These are phyloP conservation scores for Sclerotiophoma versabilis DNA, from an alignment of 2,329 filamentous ascomycete genomes.

Conservation along the genomic window DNA sequence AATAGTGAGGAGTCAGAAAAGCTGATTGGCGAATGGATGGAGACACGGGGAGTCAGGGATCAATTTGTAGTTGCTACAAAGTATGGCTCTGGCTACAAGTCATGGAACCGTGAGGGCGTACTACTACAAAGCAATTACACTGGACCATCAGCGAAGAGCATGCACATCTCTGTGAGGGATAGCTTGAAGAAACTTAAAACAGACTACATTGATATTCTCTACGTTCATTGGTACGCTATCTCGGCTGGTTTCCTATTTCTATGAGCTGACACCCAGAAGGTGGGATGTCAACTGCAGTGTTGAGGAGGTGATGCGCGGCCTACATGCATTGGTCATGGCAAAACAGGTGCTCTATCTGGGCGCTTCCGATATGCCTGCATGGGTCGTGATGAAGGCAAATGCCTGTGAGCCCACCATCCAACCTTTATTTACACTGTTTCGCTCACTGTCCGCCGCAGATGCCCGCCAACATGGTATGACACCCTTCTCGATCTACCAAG, in stretches of 20 bases:
- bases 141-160: slow-evolving; percentile 56
- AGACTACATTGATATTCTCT: slow-evolving; percentile 65
- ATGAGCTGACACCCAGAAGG: slow-evolving; percentile 25
- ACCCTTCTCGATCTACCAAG: slow-evolving; percentile 49
- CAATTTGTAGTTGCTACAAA: slow-evolving; percentile 52
- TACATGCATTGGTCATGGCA: slow-evolving; percentile 48
- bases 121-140: slow-evolving; percentile 22
- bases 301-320: slow-evolving; percentile 51
- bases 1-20: slow-evolving; percentile 48
- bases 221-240: slow-evolving; percentile 47
- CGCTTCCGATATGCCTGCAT: slow-evolving; percentile 52
- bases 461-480: slow-evolving; percentile 46
- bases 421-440: background rate
- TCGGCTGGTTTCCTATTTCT: too few relatives aligned
- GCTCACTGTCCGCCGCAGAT: slow-evolving; percentile 20
- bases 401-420: slow-evolving; percentile 3
- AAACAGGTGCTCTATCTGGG: slow-evolving; percentile 53
- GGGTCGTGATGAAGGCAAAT: slow-evolving; percentile 35
- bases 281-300: slow-evolving; percentile 51
- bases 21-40: slow-evolving; percentile 54
- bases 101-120: slow-evolving; percentile 10
- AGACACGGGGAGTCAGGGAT: slow-evolving; percentile 44
- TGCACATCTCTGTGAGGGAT: slow-evolving; percentile 15
- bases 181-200: slow-evolving; percentile 21
- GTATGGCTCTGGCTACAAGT: slow-evolving; percentile 38